Evolutionary conservation across 2,329 filamentous ascomycete genomes (phyloP).

Genomic region (Alternaria rosae): DNA sequence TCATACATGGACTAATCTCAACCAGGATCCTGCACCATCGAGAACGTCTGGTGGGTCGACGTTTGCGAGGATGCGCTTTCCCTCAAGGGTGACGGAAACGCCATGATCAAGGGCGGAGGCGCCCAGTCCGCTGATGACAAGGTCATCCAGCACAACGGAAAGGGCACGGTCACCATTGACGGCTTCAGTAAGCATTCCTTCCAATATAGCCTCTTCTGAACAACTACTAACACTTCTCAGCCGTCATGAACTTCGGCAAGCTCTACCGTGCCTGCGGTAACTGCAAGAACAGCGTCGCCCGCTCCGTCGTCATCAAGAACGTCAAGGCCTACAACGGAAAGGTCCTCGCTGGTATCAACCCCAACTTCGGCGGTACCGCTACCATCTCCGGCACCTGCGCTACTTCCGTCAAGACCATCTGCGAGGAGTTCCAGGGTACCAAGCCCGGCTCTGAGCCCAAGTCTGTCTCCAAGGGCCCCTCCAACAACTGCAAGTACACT

Average conservation of each 20-base stretch:
- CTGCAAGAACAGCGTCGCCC: slow-evolving; percentile 57
- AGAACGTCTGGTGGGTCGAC: slow-evolving; percentile 53
- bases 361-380: slow-evolving; percentile 60
- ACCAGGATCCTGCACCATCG: slow-evolving; percentile 29
- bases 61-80: slow-evolving; percentile 54
- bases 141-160: slow-evolving; percentile 55
- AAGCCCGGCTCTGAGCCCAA: slow-evolving; percentile 39
- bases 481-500: slow-evolving; percentile 42
- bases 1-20: slow-evolving; percentile 25
- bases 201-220: slow-evolving; percentile 42
- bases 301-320: slow-evolving; percentile 56
- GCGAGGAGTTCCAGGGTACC: slow-evolving; percentile 46
- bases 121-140: slow-evolving; percentile 51
- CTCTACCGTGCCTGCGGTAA: slow-evolving; percentile 59
- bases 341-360: slow-evolving; percentile 59
- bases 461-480: slow-evolving; percentile 39
- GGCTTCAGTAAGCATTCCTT: slow-evolving; percentile 41
- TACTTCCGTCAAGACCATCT: slow-evolving; percentile 41
- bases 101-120: slow-evolving; percentile 52
- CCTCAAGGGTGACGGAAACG: slow-evolving; percentile 48
- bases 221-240: slow-evolving; percentile 34
- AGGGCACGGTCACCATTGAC: slow-evolving; percentile 50
- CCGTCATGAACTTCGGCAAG: slow-evolving; percentile 49
- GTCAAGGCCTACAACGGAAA: slow-evolving; percentile 54
- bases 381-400: slow-evolving; percentile 50